phyloP scores from a whole-genome alignment of 257 asterid species.

The Plantago major region DNA sequence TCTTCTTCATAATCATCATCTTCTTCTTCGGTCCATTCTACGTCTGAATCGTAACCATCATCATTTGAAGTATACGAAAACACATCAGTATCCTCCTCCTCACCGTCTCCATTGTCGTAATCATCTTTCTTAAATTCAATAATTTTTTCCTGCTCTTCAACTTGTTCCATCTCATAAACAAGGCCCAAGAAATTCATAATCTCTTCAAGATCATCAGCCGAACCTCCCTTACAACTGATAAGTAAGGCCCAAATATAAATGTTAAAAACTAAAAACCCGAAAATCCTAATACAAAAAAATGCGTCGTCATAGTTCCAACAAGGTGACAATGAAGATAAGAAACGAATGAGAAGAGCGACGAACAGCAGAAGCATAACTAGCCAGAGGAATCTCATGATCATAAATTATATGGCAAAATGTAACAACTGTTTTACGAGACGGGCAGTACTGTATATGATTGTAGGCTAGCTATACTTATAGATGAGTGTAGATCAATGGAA shows the following conservation, averaged over 20 bases:
- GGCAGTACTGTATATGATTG: too few relatives aligned
- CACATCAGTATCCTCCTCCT: not conserved
- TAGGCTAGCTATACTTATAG: too few relatives aligned
- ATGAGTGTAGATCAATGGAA: too few relatives aligned
- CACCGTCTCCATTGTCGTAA: not conserved
- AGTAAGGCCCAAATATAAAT: not conserved
- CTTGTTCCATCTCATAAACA: not conserved
- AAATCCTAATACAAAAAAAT: not conserved
- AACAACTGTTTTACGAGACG: too few relatives aligned
- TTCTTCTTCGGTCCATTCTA: not conserved
- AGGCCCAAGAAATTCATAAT: not conserved
- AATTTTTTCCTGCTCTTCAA: not conserved
- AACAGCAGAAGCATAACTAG: conserved; percentile 9
- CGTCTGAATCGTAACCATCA: not conserved
- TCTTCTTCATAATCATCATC: conserved; percentile 1
- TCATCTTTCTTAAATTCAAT: not conserved
- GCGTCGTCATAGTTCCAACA: not conserved
- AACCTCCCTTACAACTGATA: not conserved
- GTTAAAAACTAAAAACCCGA: not conserved
- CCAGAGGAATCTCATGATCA: conserved; percentile 3
- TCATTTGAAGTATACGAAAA: conserved; percentile 2
- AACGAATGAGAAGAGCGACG: conserved; percentile 2
- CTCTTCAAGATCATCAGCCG: not conserved
- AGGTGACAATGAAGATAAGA: not conserved
- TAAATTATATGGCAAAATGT: too few relatives aligned